A percentile compares a stretch with the other conserved stretches of the same genome.
These are phyloP conservation scores for Botrytis tulipae DNA, from an alignment of 2,329 filamentous ascomycete genomes.

Conservation along the genomic window DNA sequence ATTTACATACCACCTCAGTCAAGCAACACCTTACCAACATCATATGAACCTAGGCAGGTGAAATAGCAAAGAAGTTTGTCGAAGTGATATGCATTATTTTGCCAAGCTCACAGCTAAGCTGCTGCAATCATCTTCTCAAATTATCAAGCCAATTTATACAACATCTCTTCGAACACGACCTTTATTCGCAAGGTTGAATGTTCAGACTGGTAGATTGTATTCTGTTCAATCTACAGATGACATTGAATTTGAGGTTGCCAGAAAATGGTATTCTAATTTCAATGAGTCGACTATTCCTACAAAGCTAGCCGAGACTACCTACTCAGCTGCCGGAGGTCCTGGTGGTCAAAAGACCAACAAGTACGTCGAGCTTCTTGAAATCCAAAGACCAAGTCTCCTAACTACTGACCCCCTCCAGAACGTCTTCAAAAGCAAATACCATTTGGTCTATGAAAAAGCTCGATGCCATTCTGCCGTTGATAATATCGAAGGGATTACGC, in stretches of 20 bases:
- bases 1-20: neutral
- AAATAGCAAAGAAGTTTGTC: neutral
- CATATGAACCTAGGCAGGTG: slow-evolving; percentile 5
- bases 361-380: slow-evolving; percentile 25
- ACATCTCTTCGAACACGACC: slow-evolving; percentile 10
- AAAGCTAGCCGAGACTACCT: slow-evolving; percentile 34
- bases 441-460: slow-evolving; percentile 34
- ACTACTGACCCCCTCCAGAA: slow-evolving; percentile 30
- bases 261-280: slow-evolving; percentile 36
- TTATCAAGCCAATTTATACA: slow-evolving; percentile 21
- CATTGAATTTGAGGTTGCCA: slow-evolving; percentile 33
- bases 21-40: neutral
- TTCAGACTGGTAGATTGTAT: slow-evolving; percentile 26
- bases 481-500: slow-evolving; percentile 32
- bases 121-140: slow-evolving; percentile 19
- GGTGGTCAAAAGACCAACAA: slow-evolving; percentile 41
- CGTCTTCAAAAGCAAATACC: slow-evolving; percentile 38
- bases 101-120: neutral
- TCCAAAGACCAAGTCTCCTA: neutral
- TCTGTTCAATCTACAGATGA: slow-evolving; percentile 28
- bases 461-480: slow-evolving; percentile 30
- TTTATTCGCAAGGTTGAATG: neutral
- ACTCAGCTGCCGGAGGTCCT: slow-evolving; percentile 33
- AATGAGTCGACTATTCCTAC: slow-evolving; percentile 30
- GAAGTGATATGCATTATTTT: slow-evolving; percentile 3